A percentile compares a stretch with the other conserved stretches of the same genome.
These are phyloP conservation scores for Kernera saxatilis DNA, from an alignment of 345 rosid species.

Conservation along the genomic window DNA sequence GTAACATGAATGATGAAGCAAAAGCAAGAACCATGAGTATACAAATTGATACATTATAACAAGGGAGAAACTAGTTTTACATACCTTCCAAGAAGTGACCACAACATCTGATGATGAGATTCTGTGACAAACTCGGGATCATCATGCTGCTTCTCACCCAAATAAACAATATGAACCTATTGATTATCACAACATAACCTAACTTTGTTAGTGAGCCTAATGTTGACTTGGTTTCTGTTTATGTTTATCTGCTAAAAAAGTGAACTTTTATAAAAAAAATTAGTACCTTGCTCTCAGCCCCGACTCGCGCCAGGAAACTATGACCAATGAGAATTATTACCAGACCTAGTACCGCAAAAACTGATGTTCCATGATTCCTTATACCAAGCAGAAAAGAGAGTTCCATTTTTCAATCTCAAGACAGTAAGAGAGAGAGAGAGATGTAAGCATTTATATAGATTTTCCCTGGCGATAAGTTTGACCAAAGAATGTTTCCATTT, in stretches of 20 bases:
- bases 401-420: background rate
- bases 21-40: too few relatives aligned
- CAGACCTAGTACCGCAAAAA: background rate
- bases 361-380: background rate
- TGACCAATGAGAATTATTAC: background rate
- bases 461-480: background rate
- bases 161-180: conserved; percentile 17
- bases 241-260: background rate
- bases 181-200: background rate
- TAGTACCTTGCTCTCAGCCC: background rate
- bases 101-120: conserved; percentile 30
- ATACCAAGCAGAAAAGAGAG: background rate
- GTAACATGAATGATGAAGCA: background rate
- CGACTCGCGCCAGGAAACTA: background rate
- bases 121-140: conserved; percentile 27
- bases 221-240: background rate
- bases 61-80: too few relatives aligned
- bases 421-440: background rate
- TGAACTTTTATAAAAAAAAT: background rate
- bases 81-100: conserved; percentile 26
- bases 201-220: background rate
- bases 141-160: conserved; percentile 30
- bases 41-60: background rate
- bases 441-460: background rate
- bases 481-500: conserved; percentile 9